Conservation (phyloP, 2,329 filamentous ascomycete genomes). For the Neofusicoccum cordaticola region DNA sequence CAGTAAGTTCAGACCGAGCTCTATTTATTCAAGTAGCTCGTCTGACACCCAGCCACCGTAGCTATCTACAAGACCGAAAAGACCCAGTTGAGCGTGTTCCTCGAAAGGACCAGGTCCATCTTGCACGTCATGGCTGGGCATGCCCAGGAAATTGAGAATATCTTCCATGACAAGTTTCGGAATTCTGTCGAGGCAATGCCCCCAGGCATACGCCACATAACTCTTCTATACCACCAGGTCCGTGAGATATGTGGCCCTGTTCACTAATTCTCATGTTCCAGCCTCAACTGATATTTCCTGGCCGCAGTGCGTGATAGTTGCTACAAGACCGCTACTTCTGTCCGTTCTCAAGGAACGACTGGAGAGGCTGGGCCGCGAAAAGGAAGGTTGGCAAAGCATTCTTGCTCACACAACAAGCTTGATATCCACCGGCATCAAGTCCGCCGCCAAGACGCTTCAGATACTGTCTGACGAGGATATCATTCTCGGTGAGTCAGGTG, state of each 20-base stretch:
- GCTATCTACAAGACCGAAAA: neutral
- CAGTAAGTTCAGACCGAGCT: neutral
- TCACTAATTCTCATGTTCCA: neutral
- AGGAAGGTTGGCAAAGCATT: neutral
- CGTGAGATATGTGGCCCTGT: neutral
- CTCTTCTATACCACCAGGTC: neutral
- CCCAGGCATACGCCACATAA: neutral
- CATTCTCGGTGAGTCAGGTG: neutral
- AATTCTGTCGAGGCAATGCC: neutral
- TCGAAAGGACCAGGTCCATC: neutral
- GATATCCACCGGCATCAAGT: neutral
- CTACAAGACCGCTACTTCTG: neutral
- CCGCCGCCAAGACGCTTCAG: neutral
- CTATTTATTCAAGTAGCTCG: neutral
- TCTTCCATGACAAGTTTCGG: neutral
- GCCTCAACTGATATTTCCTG: no score
- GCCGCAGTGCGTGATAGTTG: neutral
- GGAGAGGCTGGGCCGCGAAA: neutral
- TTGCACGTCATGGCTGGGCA: neutral
- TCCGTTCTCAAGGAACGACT: neutral
- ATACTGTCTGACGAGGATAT: neutral
- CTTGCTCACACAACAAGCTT: neutral
- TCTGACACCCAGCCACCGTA: neutral
- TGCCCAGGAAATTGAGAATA: neutral
- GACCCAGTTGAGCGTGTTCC: neutral